Percentiles rank a stretch among this genome's conserved stretches.
phyloP scores from a whole-genome alignment of 2,329 filamentous ascomycete genomes.

The Cladorrhinum sp. region DNA sequence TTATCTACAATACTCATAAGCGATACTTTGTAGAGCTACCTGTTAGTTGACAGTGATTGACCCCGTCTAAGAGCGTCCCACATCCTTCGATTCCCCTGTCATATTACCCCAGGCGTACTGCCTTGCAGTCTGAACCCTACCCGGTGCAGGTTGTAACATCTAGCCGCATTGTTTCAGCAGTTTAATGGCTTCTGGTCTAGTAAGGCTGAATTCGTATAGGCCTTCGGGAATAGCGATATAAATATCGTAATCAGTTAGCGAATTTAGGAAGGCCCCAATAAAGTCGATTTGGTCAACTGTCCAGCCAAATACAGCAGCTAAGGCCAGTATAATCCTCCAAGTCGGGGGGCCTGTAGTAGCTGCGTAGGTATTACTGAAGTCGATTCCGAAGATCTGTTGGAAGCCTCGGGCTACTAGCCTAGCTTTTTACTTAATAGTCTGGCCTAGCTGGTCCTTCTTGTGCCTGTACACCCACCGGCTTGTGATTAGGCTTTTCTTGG shows the following conservation, averaged over 20 bases:
- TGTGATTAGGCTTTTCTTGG: neutral
- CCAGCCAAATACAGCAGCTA: neutral
- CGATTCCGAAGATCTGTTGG: neutral
- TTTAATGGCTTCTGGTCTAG: neutral
- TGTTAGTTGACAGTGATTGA: too few relatives aligned
- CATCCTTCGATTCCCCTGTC: too few relatives aligned
- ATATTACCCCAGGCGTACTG: too few relatives aligned
- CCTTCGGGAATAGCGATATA: neutral
- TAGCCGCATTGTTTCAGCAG: neutral
- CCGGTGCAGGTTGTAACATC: too few relatives aligned
- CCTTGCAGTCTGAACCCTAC: too few relatives aligned
- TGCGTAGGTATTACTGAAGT: neutral
- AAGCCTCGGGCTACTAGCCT: neutral
- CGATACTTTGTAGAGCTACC: too few relatives aligned
- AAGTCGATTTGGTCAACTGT: neutral
- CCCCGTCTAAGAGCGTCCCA: too few relatives aligned
- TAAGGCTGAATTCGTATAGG: neutral
- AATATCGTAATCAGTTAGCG: neutral
- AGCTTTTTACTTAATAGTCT: neutral
- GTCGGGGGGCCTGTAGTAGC: neutral
- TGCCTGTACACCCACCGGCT: neutral
- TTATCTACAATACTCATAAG: too few relatives aligned
- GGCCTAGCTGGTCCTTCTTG: neutral
- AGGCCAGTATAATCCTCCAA: neutral
- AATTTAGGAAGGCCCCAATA: neutral